Evolutionary conservation across 1,284 basidiomycete genomes (phyloP), one percentile per base, ranked within the genome.

Genomic region (Boletus semigastroideus): DNA sequence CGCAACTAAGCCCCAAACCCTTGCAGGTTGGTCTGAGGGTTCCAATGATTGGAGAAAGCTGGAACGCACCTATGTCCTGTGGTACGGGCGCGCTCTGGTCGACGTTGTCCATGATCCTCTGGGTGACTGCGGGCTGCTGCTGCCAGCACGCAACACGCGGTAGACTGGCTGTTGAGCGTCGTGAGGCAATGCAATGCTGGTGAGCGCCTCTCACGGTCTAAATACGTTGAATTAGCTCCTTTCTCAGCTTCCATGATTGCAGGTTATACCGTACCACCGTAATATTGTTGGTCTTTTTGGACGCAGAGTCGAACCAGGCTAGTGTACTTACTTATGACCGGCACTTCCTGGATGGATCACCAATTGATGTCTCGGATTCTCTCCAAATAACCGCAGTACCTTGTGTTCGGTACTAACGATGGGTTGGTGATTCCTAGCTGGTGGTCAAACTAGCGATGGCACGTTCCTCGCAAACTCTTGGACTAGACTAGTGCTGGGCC

Each of bases 1-100:
- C 14, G 88, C 86, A 61, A 88, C 88, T 90, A 47, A 8, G 28
- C 28, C 28, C 34, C 45, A 27, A 28, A 30, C n/a, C 25, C 19
- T 31, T 14, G 22, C 22, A 22, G 7, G 55, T 46, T 42, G 38
- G 39, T 13, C 19, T 13, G 38, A 51, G 38, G 30, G 36, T 9
- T 42, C 36, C 14, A 11, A 48, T 20, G 25, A 33, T 25, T 44
- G 37, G 53, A 48, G 37, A 43, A 41, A 46, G 31, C 7, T 12
- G 30, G 13, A 34, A 62, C 68, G 48, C 48, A 78, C 79, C 76
- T 50, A 80, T 63, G 65, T 83, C 80, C 53, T 79, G 78, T 30
- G 78, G 78, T 49, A 61, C 56, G 48, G 62, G 71, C 40, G 55
- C 70, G 48, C 54, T 67, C 48, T 60, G 56, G 55, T 66, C 65